Percentiles rank a stretch among this genome's conserved stretches.
These are phyloP conservation scores for Phytophthora pinifolia DNA, from an alignment of 352 stramenopile genomes.

Conservation along the genomic window DNA sequence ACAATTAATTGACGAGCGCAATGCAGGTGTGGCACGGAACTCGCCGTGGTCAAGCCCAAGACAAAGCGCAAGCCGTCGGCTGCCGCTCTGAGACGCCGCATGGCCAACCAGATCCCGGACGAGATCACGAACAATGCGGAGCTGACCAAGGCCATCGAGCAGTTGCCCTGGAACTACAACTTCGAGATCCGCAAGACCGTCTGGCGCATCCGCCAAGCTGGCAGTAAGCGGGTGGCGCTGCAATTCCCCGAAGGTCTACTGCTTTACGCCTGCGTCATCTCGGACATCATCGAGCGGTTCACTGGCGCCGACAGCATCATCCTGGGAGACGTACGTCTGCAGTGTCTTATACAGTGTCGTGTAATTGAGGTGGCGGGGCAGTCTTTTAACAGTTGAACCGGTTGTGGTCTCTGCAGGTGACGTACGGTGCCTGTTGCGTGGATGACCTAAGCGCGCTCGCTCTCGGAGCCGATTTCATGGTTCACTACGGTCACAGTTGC, in stretches of 20 bases:
- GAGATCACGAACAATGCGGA: constrained; percentile 88
- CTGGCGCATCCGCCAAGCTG: constrained; percentile 91
- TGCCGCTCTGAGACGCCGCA: constrained; percentile 58
- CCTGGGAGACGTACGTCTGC: constrained; percentile 93
- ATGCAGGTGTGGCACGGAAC: constrained; percentile 19
- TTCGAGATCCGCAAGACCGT: constrained; percentile 99
- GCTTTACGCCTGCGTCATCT: constrained; percentile 97
- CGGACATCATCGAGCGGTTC: constrained; percentile 98
- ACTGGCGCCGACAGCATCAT: constrained; percentile 91
- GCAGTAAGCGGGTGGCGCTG: constrained; percentile 93
- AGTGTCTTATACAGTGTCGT: not conserved
- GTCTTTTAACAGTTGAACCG: not conserved
- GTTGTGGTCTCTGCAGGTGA: constrained; percentile 58
- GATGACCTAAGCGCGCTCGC: constrained; percentile 97
- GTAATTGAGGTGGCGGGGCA: not conserved
- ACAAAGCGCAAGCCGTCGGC: constrained; percentile 67
- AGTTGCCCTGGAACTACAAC: constrained; percentile 98
- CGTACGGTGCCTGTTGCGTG: constrained; percentile 99
- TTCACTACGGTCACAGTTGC: constrained; percentile 99
- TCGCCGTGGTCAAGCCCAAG: constrained; percentile 44
- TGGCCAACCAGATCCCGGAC: constrained; percentile 90
- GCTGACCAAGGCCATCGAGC: constrained; percentile 91
- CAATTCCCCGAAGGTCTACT: constrained; percentile 99
- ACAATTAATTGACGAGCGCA: not conserved
- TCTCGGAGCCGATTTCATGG: constrained; percentile 95